Conservation (phyloP, 2,329 filamentous ascomycete genomes). For the Fusarium irregulare region DNA sequence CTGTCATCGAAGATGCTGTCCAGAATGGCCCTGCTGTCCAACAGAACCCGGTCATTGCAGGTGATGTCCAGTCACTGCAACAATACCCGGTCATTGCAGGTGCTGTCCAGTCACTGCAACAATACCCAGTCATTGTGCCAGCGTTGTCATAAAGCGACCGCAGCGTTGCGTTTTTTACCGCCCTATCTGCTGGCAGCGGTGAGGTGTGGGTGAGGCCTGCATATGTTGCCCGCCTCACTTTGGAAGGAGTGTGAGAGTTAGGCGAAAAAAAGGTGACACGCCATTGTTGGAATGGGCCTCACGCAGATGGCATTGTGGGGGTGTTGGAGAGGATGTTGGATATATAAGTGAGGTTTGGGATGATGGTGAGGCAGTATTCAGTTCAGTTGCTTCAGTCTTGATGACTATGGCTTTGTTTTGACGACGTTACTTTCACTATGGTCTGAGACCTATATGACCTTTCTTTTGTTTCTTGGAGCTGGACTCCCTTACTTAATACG, state of each 20-base stretch:
- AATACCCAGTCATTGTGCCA: constrained; percentile 5
- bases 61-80: neutral
- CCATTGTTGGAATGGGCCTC: constrained; percentile 29
- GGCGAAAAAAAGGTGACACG: constrained; percentile 25
- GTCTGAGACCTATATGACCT: neutral
- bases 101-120: neutral
- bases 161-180: constrained; percentile 19
- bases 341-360: constrained; percentile 22
- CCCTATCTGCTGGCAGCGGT: constrained; percentile 16
- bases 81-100: neutral
- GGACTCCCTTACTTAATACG: constrained; percentile 10
- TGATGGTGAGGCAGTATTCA: constrained; percentile 7
- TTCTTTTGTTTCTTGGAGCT: constrained; percentile 16
- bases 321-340: neutral
- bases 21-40: neutral
- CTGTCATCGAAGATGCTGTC: neutral
- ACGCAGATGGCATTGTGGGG: neutral
- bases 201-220: constrained; percentile 32
- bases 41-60: neutral
- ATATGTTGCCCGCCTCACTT: constrained; percentile 38
- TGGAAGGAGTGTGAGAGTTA: neutral
- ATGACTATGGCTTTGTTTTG: no score
- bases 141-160: constrained; percentile 6
- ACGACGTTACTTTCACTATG: neutral
- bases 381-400: neutral